Base-by-base conservation (phyloP, 2,329 filamentous ascomycete genomes). In the Lasiodiplodia sp. region DNA sequence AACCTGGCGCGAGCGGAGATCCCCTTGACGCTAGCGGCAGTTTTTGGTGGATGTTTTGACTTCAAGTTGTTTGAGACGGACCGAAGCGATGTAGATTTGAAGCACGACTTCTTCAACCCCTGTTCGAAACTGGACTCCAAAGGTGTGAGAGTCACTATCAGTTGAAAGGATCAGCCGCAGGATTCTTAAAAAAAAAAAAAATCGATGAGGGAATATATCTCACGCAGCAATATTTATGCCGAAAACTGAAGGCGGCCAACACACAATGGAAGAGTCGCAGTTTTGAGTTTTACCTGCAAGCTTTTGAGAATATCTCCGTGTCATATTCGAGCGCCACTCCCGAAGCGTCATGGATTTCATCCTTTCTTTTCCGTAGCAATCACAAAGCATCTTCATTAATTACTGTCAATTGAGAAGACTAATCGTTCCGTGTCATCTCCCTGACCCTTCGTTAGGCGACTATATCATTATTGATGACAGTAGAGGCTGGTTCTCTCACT, bases 51-150 rank as follows among this genome's bases (percentile, higher is more conserved):
- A 11, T 14, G 60, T 4, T 70, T 67, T 37, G 66, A 57, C 18
- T 14, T 68, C 2, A 25, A 68, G 44, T 25, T 70, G 53, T 70
- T 25, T 8, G 47, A 70, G 57, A 70, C 68, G 47, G 40, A 38
- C 8, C 68, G 71, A 52, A 66, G 65, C 63, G 72, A 72, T 68
- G 69, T 70, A 3, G 68, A 40, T 12, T 25, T 67, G 18, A 67
- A 68, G 47, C 68, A 71, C 62, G 71, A 72, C 38, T 72, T 69
- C 44, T 71, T 71, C 52, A 56, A 66, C 10, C 69, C 71, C 21
- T 68, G 69, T 47, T 60, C 63, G 16, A 66, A 56, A 23, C 34
- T 57, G 18, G 64, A 71, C 10, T 69, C 66, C 18, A 70, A 69
- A 23, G 70, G 71, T 10, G 58, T 71, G n/a, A 67, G 70, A 52